Evolutionary conservation across 2,329 filamentous ascomycete species (phyloP).

Genomic region (Diplodia seriata): DNA sequence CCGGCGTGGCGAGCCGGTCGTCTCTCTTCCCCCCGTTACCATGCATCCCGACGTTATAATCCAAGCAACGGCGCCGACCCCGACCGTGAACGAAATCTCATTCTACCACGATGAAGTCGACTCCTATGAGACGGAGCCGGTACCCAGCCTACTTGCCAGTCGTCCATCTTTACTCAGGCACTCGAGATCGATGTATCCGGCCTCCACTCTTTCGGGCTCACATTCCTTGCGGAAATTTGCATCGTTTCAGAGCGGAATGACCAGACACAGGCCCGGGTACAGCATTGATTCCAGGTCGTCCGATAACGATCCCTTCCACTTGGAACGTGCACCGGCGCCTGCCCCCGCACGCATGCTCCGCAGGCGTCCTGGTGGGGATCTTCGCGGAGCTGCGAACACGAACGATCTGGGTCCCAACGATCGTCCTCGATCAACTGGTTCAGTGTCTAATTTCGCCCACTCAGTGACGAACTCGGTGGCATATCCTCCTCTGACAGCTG

Average conservation of each 20-base stretch:
- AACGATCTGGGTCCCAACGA: slow-evolving; percentile 52
- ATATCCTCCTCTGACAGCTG: slow-evolving; percentile 35
- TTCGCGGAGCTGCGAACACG: slow-evolving; percentile 55
- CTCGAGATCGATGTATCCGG: slow-evolving; percentile 42
- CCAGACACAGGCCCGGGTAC: slow-evolving; percentile 58
- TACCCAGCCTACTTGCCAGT: slow-evolving; percentile 9
- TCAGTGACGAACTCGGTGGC: slow-evolving; percentile 50
- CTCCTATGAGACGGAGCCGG: slow-evolving; percentile 4
- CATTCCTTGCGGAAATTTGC: slow-evolving; percentile 61
- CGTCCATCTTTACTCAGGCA: slow-evolving; percentile 40
- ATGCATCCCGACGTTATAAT: slow-evolving; percentile 23
- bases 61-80: neutral
- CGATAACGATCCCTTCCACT: slow-evolving; percentile 48
- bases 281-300: slow-evolving; percentile 64
- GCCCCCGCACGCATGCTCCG: slow-evolving; percentile 51
- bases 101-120: neutral
- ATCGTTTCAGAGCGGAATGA: slow-evolving; percentile 66
- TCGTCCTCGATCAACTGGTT: slow-evolving; percentile 57
- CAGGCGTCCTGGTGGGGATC: slow-evolving; percentile 57
- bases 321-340: slow-evolving; percentile 44
- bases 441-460: slow-evolving; percentile 53
- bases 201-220: slow-evolving; percentile 39
- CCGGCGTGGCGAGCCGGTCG: neutral
- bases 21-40: slow-evolving; percentile 30
- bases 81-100: neutral